A percentile compares a stretch with the other conserved stretches of the same genome.
phyloP scores from a whole-genome alignment of 768 basidiomycete species.

The Leccinum fibrillosum region DNA sequence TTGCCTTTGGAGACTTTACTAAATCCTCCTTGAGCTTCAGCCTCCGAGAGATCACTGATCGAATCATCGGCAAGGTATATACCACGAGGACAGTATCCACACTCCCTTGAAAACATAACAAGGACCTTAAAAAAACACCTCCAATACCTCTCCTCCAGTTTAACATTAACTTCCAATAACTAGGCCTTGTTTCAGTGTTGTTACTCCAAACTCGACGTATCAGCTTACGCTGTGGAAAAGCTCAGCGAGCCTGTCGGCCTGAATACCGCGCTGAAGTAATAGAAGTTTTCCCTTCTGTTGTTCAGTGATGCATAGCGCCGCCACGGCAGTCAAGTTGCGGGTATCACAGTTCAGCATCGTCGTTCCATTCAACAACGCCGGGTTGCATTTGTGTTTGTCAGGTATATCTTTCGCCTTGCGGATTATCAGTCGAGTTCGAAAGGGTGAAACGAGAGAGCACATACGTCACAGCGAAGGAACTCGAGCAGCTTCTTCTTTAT shows the following conservation, averaged over 20 bases:
- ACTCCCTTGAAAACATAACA: too few species aligned
- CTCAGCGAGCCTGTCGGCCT: background rate
- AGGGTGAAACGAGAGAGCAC: background rate
- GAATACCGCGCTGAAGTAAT: background rate
- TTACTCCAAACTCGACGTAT: background rate
- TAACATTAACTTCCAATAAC: constrained; percentile 21
- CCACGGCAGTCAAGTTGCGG: constrained; percentile 17
- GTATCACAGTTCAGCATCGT: constrained; percentile 18
- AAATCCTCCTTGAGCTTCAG: constrained; percentile 16
- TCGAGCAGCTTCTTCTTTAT: constrained; percentile 12
- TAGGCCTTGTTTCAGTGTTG: constrained; percentile 6
- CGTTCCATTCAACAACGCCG: constrained; percentile 14
- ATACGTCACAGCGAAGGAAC: constrained; percentile 16
- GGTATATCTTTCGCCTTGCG: constrained; percentile 7
- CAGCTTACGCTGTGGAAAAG: constrained; percentile 24
- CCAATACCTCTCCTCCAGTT: constrained; percentile 16
- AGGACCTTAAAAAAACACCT: background rate
- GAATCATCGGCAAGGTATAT: too few species aligned
- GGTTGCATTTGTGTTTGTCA: constrained; percentile 24
- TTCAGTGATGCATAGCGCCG: constrained; percentile 11
- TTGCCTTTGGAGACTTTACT: constrained; percentile 21
- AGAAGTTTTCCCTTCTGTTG: constrained; percentile 1
- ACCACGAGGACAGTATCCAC: too few species aligned
- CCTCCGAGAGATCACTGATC: too few species aligned
- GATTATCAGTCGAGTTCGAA: constrained; percentile 7